phyloP scores from a whole-genome alignment of 345 rosid species.

The Carallia pectinifolia region DNA sequence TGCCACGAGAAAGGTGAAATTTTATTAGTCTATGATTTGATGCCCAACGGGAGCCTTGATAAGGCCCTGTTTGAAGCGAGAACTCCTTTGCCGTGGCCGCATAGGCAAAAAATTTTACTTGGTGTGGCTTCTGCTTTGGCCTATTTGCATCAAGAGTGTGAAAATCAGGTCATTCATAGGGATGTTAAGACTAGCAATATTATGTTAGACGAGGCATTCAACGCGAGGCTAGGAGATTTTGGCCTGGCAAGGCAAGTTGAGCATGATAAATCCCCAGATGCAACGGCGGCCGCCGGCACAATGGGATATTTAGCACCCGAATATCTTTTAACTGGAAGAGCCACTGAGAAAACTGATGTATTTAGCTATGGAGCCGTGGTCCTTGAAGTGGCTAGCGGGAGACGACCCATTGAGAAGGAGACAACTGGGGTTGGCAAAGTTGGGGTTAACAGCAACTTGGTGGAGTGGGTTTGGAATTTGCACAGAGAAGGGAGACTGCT shows the following conservation, averaged over 20 bases:
- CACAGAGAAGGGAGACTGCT: conserved; percentile 74
- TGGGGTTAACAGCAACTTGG: conserved; percentile 60
- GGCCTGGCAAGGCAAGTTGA: conserved; percentile 86
- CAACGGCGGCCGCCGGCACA: conserved; percentile 95
- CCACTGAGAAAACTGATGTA: conserved; percentile 84
- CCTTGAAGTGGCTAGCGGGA: conserved; percentile 79
- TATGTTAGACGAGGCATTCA: conserved; percentile 85
- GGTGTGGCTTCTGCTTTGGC: conserved; percentile 95
- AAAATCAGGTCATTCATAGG: conserved; percentile 91
- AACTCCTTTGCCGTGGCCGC: conserved; percentile 65
- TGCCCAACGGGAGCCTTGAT: conserved; percentile 95
- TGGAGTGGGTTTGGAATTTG: conserved; percentile 96
- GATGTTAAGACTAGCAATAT: conserved; percentile 91
- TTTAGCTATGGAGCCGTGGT: conserved; percentile 93
- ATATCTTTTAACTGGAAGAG: conserved; percentile 84
- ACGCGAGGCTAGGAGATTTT: conserved; percentile 86
- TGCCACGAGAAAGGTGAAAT: conserved; percentile 94
- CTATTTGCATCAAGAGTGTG: conserved; percentile 96
- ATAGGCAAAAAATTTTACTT: conserved; percentile 62
- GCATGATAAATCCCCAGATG: conserved; percentile 90
- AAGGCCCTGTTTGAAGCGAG: conserved; percentile 88
- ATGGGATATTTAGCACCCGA: conserved; percentile 99
- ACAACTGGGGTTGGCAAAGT: conserved; percentile 29
- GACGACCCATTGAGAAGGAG: conserved; percentile 80
- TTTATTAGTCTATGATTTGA: conserved; percentile 75